phyloP scores from a whole-genome alignment of 352 stramenopile genomes.

The Globisporangium okanoganense region DNA sequence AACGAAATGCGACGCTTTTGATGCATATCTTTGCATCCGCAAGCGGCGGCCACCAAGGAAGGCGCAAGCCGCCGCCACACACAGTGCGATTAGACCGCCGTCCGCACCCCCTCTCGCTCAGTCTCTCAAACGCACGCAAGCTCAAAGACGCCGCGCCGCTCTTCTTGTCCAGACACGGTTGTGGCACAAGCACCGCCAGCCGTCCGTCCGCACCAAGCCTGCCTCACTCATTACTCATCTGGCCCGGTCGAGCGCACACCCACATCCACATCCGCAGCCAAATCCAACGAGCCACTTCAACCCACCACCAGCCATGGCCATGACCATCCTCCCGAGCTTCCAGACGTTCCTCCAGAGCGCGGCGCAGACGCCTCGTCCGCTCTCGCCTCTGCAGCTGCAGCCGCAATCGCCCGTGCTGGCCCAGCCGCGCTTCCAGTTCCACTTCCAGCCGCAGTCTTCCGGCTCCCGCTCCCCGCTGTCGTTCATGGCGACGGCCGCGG shows the following conservation, averaged over 20 bases:
- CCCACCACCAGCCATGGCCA: conserved; percentile 21
- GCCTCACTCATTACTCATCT: conserved; percentile 1
- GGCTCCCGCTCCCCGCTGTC: neutral
- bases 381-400: conserved; percentile 15
- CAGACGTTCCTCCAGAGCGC: conserved; percentile 50
- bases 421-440: conserved; percentile 2
- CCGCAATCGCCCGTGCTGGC: neutral
- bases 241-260: neutral
- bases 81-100: neutral
- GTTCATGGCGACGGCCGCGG: neutral
- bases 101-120: conserved; percentile 2
- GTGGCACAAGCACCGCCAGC: neutral
- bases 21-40: conserved; percentile 46
- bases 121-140: neutral
- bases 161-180: neutral
- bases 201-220: neutral
- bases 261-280: neutral
- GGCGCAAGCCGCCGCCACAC: neutral
- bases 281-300: neutral
- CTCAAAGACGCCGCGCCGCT: conserved; percentile 4
- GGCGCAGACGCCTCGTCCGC: conserved; percentile 15
- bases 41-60: neutral
- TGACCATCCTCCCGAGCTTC: conserved; percentile 54
- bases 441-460: neutral
- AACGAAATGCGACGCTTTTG: conserved; percentile 14